Percentiles rank a stretch among this genome's conserved stretches.
phyloP scores from a whole-genome alignment of 164 flowering plant species.

The Umbellularia californica region DNA sequence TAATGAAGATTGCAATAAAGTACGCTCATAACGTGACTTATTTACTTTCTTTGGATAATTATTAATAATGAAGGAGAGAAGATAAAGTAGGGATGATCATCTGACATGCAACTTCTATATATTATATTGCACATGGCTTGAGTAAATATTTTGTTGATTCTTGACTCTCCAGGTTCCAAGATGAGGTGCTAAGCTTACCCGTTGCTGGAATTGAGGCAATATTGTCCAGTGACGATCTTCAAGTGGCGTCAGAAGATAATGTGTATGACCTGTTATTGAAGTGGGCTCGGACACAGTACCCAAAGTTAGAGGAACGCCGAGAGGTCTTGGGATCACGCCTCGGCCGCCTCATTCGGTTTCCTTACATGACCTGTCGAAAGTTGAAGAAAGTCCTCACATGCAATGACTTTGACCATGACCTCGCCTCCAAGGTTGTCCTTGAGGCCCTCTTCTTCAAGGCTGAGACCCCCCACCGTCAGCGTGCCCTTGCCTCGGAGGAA shows the following conservation, averaged over 20 bases:
- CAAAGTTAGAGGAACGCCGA: constrained; percentile 65
- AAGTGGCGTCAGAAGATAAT: constrained; percentile 92
- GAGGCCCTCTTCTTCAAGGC: constrained; percentile 95
- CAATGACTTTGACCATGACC: constrained; percentile 76
- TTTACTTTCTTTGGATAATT: no score
- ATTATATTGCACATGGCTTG: not conserved
- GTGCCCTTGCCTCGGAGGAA: constrained; percentile 8
- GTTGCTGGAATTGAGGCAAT: constrained; percentile 85
- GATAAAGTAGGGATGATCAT: not conserved
- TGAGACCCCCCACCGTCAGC: constrained; percentile 62
- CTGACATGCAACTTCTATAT: not conserved
- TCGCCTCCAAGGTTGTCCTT: constrained; percentile 74
- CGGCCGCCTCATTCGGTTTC: constrained; percentile 69
- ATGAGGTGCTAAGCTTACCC: constrained; percentile 77
- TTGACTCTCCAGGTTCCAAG: constrained; percentile 54
- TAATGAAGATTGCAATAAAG: no score
- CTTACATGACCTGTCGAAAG: constrained; percentile 82
- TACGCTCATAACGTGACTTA: no score
- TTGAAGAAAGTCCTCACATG: constrained; percentile 75
- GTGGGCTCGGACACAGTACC: constrained; percentile 74
- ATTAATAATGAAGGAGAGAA: no score
- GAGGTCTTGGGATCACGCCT: constrained; percentile 65
- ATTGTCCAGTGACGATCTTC: constrained; percentile 79
- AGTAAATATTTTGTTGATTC: no score
- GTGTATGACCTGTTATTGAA: constrained; percentile 85